Evolutionary conservation across 768 basidiomycete species (phyloP).

Genomic region (Kwoniella heveanensis): DNA sequence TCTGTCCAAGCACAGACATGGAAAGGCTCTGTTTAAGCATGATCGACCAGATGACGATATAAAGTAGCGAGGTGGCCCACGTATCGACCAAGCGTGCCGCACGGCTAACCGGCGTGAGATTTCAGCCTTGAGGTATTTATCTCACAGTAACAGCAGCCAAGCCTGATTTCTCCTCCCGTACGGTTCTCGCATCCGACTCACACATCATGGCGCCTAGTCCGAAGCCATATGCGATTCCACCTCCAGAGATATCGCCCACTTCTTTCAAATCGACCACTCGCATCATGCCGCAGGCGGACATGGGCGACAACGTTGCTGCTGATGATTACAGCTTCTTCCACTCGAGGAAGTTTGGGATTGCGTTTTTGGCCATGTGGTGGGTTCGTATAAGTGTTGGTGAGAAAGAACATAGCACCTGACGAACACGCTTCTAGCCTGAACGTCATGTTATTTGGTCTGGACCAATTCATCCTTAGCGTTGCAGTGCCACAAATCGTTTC

Average conservation of each 20-base stretch:
- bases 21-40: too few species aligned
- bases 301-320: not conserved
- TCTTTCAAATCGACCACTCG: constrained; percentile 12
- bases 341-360: constrained; percentile 25
- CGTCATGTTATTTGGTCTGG: constrained; percentile 33
- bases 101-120: too few species aligned
- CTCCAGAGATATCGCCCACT: constrained; percentile 11
- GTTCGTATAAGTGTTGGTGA: too few species aligned
- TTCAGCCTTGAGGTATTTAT: too few species aligned
- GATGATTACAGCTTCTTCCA: constrained; percentile 29
- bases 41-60: too few species aligned
- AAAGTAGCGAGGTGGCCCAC: too few species aligned
- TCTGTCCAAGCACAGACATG: too few species aligned
- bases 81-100: too few species aligned
- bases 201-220: not conserved
- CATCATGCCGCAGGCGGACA: constrained; percentile 3
- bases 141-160: too few species aligned
- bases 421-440: constrained; percentile 18
- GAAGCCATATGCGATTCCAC: not conserved
- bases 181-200: too few species aligned
- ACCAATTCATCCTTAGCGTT: constrained; percentile 38
- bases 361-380: constrained; percentile 35
- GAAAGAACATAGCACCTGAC: constrained; percentile 1
- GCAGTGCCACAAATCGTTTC: constrained; percentile 36
- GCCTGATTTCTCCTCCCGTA: too few species aligned